These are phyloP conservation scores for Venturia carpophila DNA, from an alignment of 2,329 filamentous ascomycete species.

Conservation along the genomic window DNA sequence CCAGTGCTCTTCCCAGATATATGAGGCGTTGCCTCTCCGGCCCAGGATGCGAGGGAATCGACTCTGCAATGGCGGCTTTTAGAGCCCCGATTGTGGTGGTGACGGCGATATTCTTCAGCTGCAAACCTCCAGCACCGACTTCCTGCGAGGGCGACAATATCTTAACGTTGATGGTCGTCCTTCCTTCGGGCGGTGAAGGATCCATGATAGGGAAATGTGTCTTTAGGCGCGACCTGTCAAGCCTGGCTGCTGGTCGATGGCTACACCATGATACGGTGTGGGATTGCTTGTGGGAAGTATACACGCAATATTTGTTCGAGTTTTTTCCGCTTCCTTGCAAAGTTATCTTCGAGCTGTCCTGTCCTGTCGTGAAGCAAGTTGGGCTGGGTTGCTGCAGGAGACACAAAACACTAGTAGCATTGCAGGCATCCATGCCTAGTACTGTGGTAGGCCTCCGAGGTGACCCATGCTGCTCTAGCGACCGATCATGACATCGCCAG, in stretches of 20 bases:
- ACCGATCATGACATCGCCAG: no score
- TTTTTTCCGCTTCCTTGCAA: neutral
- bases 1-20: slow-evolving; percentile 48
- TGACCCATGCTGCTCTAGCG: no score
- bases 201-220: slow-evolving; percentile 4
- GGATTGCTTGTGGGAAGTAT: neutral
- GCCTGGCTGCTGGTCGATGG: neutral
- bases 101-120: slow-evolving; percentile 28
- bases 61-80: slow-evolving; percentile 44
- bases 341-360: neutral
- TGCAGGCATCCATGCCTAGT: no score
- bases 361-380: neutral
- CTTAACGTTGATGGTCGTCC: slow-evolving; percentile 29
- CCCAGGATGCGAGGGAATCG: slow-evolving; percentile 35
- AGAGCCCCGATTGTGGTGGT: slow-evolving; percentile 43
- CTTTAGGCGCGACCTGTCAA: neutral
- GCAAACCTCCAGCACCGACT: slow-evolving; percentile 27
- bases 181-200: slow-evolving; percentile 5
- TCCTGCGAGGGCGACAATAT: slow-evolving; percentile 34
- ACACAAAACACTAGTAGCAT: no score
- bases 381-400: neutral
- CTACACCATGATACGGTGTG: neutral
- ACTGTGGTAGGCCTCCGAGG: no score
- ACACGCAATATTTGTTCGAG: no score
- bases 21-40: slow-evolving; percentile 48